Conservation (phyloP, 345 rosid genomes). For the Citropsis articulata region DNA sequence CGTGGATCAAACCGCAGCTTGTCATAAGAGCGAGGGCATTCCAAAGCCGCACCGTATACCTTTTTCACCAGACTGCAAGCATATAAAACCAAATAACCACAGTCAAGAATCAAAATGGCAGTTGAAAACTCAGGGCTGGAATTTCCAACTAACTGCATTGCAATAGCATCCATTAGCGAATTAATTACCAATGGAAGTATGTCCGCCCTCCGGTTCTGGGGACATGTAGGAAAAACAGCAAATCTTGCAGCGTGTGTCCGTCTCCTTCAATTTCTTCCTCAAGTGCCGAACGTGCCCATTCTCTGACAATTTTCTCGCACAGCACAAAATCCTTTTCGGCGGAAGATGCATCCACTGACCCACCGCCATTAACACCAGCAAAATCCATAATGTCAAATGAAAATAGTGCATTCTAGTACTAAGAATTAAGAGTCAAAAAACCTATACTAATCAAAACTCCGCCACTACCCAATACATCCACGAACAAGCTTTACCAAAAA, state of each 20-base stretch:
- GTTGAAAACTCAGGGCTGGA: not conserved
- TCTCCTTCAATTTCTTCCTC: conserved; percentile 48
- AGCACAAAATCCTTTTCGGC: conserved; percentile 41
- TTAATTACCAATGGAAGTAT: conserved; percentile 77
- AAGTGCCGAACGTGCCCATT: conserved; percentile 63
- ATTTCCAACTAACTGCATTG: not conserved
- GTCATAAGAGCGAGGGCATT: conserved; percentile 96
- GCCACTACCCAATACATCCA: not conserved
- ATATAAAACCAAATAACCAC: conserved; percentile 6
- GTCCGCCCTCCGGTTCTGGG: conserved; percentile 98
- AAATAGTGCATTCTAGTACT: not conserved
- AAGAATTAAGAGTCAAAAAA: not conserved
- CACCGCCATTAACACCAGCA: conserved; percentile 1
- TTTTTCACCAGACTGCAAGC: conserved; percentile 81
- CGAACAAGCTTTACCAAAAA: not conserved
- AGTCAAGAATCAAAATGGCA: conserved; percentile 9
- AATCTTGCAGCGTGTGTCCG: conserved; percentile 63
- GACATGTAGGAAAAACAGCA: conserved; percentile 88
- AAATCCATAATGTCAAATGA: not conserved
- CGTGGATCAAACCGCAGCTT: conserved; percentile 89
- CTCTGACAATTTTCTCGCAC: conserved; percentile 65
- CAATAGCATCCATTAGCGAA: not conserved
- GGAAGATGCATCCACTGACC: conserved; percentile 44
- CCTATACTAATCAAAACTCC: not conserved
- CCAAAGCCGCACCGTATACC: conserved; percentile 58